Conservation (phyloP, 108 stramenopile genomes). For the Cyclostephanos invisitatus region DNA sequence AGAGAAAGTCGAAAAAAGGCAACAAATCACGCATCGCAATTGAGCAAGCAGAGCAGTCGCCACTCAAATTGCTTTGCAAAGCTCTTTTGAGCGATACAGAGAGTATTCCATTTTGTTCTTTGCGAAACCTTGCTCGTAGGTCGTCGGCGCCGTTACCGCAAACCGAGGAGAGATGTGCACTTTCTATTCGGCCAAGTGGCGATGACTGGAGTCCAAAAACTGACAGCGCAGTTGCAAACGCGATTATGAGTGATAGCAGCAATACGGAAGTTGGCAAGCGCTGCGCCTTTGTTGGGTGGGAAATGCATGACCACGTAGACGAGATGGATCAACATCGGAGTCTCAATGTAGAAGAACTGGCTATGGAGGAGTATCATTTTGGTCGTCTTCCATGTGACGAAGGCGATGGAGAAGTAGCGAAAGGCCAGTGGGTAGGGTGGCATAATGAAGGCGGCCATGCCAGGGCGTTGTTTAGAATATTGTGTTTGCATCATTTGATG, state of each 20-base stretch:
- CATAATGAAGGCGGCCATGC: constrained; percentile 83
- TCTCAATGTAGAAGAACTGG: constrained; percentile 85
- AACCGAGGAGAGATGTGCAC: constrained; percentile 51
- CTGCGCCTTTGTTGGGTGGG: constrained; percentile 78
- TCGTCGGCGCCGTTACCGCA: constrained; percentile 60
- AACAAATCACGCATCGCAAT: constrained; percentile 12
- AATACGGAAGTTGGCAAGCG: constrained; percentile 42
- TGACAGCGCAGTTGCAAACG: constrained; percentile 72
- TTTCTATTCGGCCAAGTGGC: constrained; percentile 59
- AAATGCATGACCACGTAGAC: constrained; percentile 45
- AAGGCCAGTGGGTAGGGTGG: constrained; percentile 76
- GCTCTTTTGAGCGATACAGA: constrained; percentile 10
- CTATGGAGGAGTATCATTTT: constrained; percentile 68
- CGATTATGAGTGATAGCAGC: constrained; percentile 45
- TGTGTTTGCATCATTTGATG: constrained; percentile 47
- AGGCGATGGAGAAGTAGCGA: constrained; percentile 2
- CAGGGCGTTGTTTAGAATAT: constrained; percentile 73
- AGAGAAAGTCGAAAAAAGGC: constrained; percentile 9
- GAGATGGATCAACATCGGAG: constrained; percentile 35
- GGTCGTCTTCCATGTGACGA: constrained; percentile 62
- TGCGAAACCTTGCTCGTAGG: constrained; percentile 66
- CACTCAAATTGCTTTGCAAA: constrained; percentile 25
- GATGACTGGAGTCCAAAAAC: constrained; percentile 78
- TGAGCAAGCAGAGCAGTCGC: constrained; percentile 27
- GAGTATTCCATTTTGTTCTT: constrained; percentile 67